A percentile compares a stretch with the other conserved stretches of the same genome.
Evolutionary conservation across 306 rosid genomes (phyloP).

Genomic region (Quercus dentata): DNA sequence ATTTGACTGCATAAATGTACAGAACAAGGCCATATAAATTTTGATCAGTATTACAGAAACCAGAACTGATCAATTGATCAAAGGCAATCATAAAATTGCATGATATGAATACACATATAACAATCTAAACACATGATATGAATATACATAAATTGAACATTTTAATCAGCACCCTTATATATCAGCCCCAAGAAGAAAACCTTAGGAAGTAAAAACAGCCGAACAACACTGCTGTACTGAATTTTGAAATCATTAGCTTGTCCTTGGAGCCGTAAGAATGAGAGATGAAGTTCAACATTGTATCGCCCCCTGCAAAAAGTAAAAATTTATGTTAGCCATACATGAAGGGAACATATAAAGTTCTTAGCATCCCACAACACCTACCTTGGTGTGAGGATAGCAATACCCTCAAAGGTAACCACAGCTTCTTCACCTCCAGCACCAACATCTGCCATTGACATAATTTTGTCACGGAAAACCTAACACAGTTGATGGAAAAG

Average conservation of each 20-base stretch:
- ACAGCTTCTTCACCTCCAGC: slow-evolving; percentile 94
- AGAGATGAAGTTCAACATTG: slow-evolving; percentile 91
- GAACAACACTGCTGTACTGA: slow-evolving; percentile 96
- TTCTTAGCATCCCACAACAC: slow-evolving; percentile 9
- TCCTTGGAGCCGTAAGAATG: slow-evolving; percentile 92
- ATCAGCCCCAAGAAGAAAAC: slow-evolving; percentile 33
- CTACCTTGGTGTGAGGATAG: slow-evolving; percentile 97
- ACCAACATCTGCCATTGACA: slow-evolving; percentile 94
- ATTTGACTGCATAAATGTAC: slow-evolving; percentile 67
- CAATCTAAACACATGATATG: not conserved
- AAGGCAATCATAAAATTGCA: not conserved
- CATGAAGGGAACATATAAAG: not conserved
- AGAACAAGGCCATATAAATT: slow-evolving; percentile 15
- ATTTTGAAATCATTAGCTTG: slow-evolving; percentile 99
- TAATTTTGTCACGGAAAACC: slow-evolving; percentile 95
- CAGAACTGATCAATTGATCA: not conserved
- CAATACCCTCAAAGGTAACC: slow-evolving; percentile 97
- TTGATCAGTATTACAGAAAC: slow-evolving; percentile 13
- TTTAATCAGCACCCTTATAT: not conserved
- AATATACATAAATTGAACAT: slow-evolving; percentile 4
- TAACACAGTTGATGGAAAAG: slow-evolving; percentile 23
- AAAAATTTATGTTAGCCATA: slow-evolving; percentile 23
- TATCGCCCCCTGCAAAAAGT: slow-evolving; percentile 80
- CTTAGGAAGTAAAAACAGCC: slow-evolving; percentile 97
- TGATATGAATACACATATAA: not conserved